A percentile compares a stretch with the other conserved stretches of the same genome.
Conservation (phyloP, 495 filamentous ascomycete genomes). For the Ascodesmis nigricans region DNA sequence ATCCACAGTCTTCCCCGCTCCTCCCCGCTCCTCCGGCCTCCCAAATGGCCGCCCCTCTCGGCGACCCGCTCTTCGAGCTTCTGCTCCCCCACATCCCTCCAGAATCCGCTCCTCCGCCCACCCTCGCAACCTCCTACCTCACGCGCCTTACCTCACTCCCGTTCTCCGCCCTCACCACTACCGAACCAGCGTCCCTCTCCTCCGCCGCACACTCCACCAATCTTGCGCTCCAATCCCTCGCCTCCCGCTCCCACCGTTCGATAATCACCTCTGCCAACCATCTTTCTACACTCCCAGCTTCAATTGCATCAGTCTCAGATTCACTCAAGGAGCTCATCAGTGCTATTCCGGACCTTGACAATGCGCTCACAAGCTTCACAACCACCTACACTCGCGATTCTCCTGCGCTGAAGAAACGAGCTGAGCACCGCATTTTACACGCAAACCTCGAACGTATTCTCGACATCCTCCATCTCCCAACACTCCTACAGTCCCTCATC, state of each 20-base stretch:
- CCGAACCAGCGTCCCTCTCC: conserved; percentile 57
- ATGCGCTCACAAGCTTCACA: conserved; percentile 55
- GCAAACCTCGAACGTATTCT: conserved; percentile 75
- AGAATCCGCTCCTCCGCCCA: conserved; percentile 21
- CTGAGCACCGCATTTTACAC: conserved; percentile 63
- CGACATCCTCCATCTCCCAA: conserved; percentile 80
- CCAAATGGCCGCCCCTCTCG: conserved; percentile 12
- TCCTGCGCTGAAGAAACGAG: conserved; percentile 47
- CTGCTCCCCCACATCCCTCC: conserved; percentile 39
- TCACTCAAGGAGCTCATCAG: conserved; percentile 42
- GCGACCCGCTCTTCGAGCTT: conserved; percentile 51
- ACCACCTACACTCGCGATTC: conserved; percentile 45
- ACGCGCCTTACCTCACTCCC: conserved; percentile 59
- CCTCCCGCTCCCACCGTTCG: conserved; percentile 74
- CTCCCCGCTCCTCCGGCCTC: not conserved
- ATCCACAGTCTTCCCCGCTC: too few species aligned
- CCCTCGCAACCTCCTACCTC: conserved; percentile 43
- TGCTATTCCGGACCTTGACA: conserved; percentile 58
- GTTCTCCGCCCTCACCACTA: conserved; percentile 43
- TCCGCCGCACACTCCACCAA: conserved; percentile 66
- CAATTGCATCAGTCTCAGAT: conserved; percentile 43
- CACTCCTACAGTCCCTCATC: conserved; percentile 56
- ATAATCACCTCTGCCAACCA: conserved; percentile 62
- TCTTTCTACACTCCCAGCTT: conserved; percentile 43
- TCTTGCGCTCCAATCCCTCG: conserved; percentile 68